Base-by-base conservation (phyloP, 345 rosid species). In the Eucalyptus curtisii region DNA sequence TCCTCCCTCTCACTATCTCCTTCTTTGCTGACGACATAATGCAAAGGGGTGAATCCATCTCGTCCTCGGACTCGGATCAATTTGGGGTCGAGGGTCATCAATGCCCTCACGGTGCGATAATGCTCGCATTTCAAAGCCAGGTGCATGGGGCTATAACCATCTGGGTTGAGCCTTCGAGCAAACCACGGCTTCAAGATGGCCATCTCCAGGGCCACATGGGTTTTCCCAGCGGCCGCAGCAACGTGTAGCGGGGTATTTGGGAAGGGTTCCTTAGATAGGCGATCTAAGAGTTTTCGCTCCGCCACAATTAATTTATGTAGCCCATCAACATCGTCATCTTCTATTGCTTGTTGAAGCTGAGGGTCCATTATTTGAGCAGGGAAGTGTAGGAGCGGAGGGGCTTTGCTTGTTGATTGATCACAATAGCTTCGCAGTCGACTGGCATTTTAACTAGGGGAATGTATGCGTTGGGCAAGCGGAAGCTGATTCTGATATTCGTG, bases 141-240 rank as follows among this genome's bases (percentile, higher is more conserved):
- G 33, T 61, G 68, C 68, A 61, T 30, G 33, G 68, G 68, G 4
- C 68, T 61, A 1, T 61, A 61, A 61, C 68, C 68, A 27, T 61
- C 8, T 10, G 33, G 16, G 2, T 61, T 1, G 17, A 61, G 68
- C 68, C 31, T 61, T 4, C 17, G 2, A 61, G 68, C 1, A 0
- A 61, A 61, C 31, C 31, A 30, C 1, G 68, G 68, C 68, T 61
- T 61, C 68, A 61, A 61, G 68, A 61, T 61, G 68, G 33, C 33
- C 68, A 61, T 61, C 68, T 61, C 68, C 68, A 61, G 6, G 68
- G 68, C 68, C 68, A 30, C 17, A 13, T 30, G 68, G 68, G 68
- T 61, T 61, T 61, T 61, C 33, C 68, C 33, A 0, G 1, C 0
- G 4, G 33, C 33, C 4, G 33, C 17, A 0, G 68, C 33, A 0